Percentiles rank a stretch among this genome's conserved stretches.
Conservation (phyloP, 371 early-diverging fungal genomes). For the Mycotypha africana region DNA sequence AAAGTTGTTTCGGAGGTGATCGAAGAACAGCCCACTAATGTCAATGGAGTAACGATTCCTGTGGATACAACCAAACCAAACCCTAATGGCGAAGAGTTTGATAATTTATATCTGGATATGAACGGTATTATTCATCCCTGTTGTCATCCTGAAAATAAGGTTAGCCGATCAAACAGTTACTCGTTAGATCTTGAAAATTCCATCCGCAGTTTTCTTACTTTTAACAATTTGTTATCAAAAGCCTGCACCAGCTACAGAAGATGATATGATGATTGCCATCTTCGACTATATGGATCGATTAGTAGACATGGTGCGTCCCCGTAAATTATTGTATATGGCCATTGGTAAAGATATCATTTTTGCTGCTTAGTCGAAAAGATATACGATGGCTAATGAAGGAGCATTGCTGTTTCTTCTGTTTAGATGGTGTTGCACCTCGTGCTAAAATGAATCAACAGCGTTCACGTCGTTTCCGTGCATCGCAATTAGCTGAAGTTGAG, state of each 20-base stretch:
- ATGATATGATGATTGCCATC: constrained; percentile 92
- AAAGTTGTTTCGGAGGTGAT: constrained; percentile 75
- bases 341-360: constrained; percentile 56
- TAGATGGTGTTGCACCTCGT: constrained; percentile 99
- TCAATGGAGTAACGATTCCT: constrained; percentile 74
- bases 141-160: constrained; percentile 92
- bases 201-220: too few relatives aligned
- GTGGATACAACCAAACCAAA: constrained; percentile 89
- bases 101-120: constrained; percentile 99
- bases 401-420: too few relatives aligned
- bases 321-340: constrained; percentile 95
- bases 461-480: constrained; percentile 95
- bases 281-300: constrained; percentile 95
- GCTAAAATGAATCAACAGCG: constrained; percentile 99
- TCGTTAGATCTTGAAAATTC: too few relatives aligned
- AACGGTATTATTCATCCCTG: constrained; percentile 99
- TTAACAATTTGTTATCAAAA: constrained; percentile 14
- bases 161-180: constrained; percentile 15
- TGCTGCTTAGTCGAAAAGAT: too few relatives aligned
- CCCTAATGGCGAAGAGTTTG: constrained; percentile 91
- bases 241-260: constrained; percentile 89
- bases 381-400: too few relatives aligned
- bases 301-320: constrained; percentile 87
- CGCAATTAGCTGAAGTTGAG: constrained; percentile 78
- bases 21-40: constrained; percentile 65